A percentile compares a stretch with the other conserved stretches of the same genome.
These are phyloP conservation scores for Cryphonectria radicalis DNA, from an alignment of 2,329 filamentous ascomycete genomes.

Conservation along the genomic window DNA sequence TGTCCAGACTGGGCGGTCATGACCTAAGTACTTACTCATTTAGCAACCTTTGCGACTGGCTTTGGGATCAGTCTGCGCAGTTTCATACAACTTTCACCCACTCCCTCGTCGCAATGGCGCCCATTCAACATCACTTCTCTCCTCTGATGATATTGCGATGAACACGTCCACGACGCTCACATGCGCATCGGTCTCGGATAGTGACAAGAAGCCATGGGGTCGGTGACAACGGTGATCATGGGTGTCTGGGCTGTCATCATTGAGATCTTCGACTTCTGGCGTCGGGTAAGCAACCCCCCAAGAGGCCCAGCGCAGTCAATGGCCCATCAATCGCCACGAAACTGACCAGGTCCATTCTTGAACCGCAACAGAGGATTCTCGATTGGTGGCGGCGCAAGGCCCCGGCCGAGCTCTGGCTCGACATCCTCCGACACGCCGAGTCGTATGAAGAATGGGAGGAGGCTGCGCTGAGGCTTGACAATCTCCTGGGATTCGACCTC, in stretches of 20 bases:
- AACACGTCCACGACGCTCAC: constrained; percentile 4
- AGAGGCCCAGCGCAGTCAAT: neutral
- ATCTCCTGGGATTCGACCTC: constrained; percentile 76
- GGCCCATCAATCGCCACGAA: neutral
- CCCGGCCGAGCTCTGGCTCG: constrained; percentile 66
- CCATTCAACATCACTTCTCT: neutral
- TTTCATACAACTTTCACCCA: neutral
- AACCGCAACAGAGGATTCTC: constrained; percentile 61
- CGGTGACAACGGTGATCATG: constrained; percentile 40
- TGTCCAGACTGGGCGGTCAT: neutral
- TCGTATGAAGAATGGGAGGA: constrained; percentile 86
- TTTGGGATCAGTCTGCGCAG: neutral
- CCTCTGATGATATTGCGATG: neutral
- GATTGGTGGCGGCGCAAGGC: constrained; percentile 70
- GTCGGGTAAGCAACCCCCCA: constrained; percentile 50
- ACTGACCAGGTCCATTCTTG: constrained; percentile 7
- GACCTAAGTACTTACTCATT: neutral
- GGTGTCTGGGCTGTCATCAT: constrained; percentile 62
- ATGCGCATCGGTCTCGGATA: constrained; percentile 10
- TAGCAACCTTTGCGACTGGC: neutral
- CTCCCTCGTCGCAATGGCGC: neutral
- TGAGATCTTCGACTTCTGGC: constrained; percentile 67
- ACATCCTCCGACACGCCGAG: constrained; percentile 67
- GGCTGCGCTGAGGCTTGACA: constrained; percentile 82
- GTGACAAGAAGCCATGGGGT: constrained; percentile 25